phyloP scores from a whole-genome alignment of 2,329 filamentous ascomycete genomes.

The Metarhizium rileyi region DNA sequence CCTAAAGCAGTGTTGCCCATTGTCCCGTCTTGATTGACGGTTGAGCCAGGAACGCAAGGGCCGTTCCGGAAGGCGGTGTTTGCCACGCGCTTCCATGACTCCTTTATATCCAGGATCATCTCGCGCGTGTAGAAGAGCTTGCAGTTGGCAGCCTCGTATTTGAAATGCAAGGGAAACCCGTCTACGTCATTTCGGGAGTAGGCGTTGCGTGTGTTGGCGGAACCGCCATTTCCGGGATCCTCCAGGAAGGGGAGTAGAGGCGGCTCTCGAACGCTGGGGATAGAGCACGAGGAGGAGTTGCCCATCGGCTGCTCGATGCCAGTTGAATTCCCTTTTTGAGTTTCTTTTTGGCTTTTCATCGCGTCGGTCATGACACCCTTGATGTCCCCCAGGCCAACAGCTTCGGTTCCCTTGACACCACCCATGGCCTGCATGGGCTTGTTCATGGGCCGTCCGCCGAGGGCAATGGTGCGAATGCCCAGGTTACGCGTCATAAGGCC shows the following conservation, averaged over 20 bases:
- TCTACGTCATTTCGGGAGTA: slow-evolving; percentile 19
- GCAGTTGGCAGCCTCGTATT: slow-evolving; percentile 47
- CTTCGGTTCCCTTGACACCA: slow-evolving; percentile 44
- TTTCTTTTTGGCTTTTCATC: not conserved
- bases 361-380: not conserved
- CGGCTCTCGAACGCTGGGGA: not conserved
- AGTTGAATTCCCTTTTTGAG: too few relatives aligned
- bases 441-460: slow-evolving; percentile 44
- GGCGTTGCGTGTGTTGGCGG: slow-evolving; percentile 11
- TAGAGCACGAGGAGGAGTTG: not conserved
- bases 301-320: not conserved
- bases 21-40: not conserved
- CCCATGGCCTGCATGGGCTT: slow-evolving; percentile 47
- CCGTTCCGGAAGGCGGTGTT: not conserved
- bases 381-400: slow-evolving; percentile 19
- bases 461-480: slow-evolving; percentile 44
- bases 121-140: slow-evolving; percentile 42
- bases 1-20: not conserved
- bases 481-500: slow-evolving; percentile 39
- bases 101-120: not conserved
- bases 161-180: slow-evolving; percentile 43
- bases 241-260: not conserved
- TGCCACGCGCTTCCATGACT: not conserved
- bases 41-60: not conserved
- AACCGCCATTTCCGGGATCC: not conserved